These are phyloP conservation scores for Neofusicoccum umdonicola DNA, from an alignment of 2,329 filamentous ascomycete species.

Conservation along the genomic window DNA sequence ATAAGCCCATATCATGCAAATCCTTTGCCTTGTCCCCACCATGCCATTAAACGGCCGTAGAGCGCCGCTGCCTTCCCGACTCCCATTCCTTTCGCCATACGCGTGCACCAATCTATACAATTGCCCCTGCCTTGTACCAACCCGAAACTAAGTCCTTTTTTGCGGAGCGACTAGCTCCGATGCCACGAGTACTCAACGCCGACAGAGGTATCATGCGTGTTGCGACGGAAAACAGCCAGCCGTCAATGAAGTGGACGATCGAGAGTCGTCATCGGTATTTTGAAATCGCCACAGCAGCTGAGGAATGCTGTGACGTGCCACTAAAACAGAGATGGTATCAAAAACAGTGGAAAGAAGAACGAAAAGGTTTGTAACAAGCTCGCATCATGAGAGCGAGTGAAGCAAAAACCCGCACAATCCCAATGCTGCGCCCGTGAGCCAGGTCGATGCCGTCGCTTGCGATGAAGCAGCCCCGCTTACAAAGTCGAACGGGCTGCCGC, in stretches of 20 bases:
- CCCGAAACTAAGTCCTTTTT: neutral
- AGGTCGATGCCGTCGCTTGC: neutral
- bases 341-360: conserved; percentile 4
- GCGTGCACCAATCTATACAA: neutral
- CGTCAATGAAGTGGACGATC: neutral
- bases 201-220: neutral
- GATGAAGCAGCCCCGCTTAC: neutral
- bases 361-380: neutral
- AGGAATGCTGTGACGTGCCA: neutral
- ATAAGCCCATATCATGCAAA: conserved; percentile 5
- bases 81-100: neutral
- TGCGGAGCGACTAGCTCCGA: neutral
- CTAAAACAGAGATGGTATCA: conserved; percentile 17
- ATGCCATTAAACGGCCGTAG: neutral
- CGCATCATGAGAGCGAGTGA: neutral
- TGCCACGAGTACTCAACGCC: neutral
- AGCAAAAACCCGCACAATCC: neutral
- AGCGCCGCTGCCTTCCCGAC: neutral
- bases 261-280: neutral
- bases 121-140: neutral
- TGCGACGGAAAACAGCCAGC: conserved; percentile 10
- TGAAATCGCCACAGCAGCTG: neutral
- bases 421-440: neutral
- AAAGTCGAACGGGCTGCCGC: conserved; percentile 49
- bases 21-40: neutral